These are phyloP conservation scores for Aaosphaeria pasadenensis DNA, from an alignment of 2,329 filamentous ascomycete genomes.

Conservation along the genomic window DNA sequence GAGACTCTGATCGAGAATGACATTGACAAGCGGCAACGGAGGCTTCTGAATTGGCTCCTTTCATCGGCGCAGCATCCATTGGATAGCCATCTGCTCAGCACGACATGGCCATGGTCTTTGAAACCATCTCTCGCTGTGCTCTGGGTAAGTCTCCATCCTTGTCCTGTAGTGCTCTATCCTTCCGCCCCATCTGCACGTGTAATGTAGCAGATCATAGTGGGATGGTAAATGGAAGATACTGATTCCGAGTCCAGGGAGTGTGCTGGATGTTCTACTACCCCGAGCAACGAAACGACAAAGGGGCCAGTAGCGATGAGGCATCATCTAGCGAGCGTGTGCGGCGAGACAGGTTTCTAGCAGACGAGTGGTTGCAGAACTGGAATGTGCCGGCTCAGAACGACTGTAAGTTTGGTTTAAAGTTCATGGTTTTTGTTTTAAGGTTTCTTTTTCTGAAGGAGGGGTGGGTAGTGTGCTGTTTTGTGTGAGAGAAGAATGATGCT, in stretches of 20 bases:
- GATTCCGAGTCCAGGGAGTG: constrained; percentile 21
- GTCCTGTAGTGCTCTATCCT: too few species aligned
- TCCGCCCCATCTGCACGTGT: not conserved
- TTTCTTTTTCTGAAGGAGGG: too few species aligned
- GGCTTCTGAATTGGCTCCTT: constrained; percentile 35
- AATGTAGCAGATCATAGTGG: not conserved
- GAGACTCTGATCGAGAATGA: constrained; percentile 24
- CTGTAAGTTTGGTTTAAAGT: constrained; percentile 25
- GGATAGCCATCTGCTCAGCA: constrained; percentile 38
- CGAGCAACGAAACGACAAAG: not conserved
- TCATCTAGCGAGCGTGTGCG: not conserved
- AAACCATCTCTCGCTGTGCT: constrained; percentile 42
- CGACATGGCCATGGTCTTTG: constrained; percentile 45
- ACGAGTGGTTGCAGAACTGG: constrained; percentile 12
- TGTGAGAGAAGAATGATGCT: constrained; percentile 12
- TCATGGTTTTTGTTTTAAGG: not conserved
- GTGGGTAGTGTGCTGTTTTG: constrained; percentile 6
- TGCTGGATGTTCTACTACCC: constrained; percentile 40
- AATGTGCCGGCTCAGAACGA: constrained; percentile 25
- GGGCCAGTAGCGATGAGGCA: not conserved
- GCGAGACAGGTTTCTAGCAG: not conserved
- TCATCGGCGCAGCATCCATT: constrained; percentile 37
- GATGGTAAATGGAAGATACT: not conserved
- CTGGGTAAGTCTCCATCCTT: constrained; percentile 18
- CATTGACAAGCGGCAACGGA: constrained; percentile 31